Evolutionary conservation across 192 early-diverging fungal genomes (phyloP).

Genomic region (Backusella macrospora): DNA sequence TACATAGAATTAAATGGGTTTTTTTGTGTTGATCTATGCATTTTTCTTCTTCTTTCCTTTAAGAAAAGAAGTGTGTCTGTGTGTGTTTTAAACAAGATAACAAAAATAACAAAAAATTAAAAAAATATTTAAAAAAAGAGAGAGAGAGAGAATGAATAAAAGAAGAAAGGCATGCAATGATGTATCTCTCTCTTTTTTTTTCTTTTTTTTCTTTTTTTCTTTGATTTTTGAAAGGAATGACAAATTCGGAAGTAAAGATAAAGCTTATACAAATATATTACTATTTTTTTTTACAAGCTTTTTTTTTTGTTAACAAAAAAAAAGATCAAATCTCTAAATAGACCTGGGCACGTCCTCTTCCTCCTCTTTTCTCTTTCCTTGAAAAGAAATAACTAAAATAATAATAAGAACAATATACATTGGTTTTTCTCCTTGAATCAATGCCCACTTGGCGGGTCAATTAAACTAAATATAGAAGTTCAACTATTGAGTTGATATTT

Average conservation of each 20-base stretch:
- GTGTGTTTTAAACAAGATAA: background rate
- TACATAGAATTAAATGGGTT: background rate
- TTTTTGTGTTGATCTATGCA: background rate
- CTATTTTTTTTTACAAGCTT: background rate
- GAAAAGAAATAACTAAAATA: background rate
- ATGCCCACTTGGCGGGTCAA: background rate
- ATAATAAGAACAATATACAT: background rate
- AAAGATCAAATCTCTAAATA: background rate
- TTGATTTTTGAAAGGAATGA: too few relatives aligned
- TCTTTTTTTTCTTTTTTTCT: background rate
- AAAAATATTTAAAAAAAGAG: too few relatives aligned
- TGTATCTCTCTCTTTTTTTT: background rate
- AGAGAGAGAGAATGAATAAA: background rate
- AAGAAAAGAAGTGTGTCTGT: background rate
- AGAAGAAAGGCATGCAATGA: constrained; percentile 6
- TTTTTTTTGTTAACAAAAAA: background rate
- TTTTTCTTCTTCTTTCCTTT: background rate
- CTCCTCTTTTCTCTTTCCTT: background rate
- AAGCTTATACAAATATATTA: background rate
- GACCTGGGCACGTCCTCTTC: background rate
- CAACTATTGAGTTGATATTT: background rate
- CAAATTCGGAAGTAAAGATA: background rate
- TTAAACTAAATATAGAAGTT: constrained; percentile 8
- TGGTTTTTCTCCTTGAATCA: background rate
- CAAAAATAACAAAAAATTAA: background rate